These are phyloP conservation scores for Vigna trinervia DNA, from an alignment of 306 rosid genomes.

Conservation along the genomic window DNA sequence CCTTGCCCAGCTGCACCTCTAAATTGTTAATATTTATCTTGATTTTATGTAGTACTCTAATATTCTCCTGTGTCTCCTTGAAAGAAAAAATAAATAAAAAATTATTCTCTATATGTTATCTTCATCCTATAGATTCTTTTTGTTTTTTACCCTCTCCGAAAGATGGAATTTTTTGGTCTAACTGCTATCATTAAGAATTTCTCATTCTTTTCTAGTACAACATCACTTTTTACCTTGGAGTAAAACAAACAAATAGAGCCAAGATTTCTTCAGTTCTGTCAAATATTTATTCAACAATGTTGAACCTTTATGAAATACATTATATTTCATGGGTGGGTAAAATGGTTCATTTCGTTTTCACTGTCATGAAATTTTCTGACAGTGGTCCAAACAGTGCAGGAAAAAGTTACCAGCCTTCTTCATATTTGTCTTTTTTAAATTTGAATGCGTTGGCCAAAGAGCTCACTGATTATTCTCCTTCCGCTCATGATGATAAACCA, in stretches of 20 bases:
- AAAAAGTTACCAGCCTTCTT: conserved; percentile 42
- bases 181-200: conserved; percentile 19
- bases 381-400: conserved; percentile 44
- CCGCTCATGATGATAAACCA: conserved; percentile 66
- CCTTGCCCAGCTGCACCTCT: conserved; percentile 50
- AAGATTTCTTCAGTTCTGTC: conserved; percentile 42
- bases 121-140: conserved; percentile 46
- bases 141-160: conserved; percentile 24
- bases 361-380: conserved; percentile 54
- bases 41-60: conserved; percentile 39
- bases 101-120: conserved; percentile 12
- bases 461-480: conserved; percentile 57
- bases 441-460: conserved; percentile 58
- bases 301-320: conserved; percentile 23
- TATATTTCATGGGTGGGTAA: conserved; percentile 39
- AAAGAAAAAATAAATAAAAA: not conserved
- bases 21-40: conserved; percentile 36
- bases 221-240: conserved; percentile 19
- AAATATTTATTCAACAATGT: conserved; percentile 44
- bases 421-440: conserved; percentile 51
- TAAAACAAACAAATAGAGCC: conserved; percentile 45
- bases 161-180: conserved; percentile 14
- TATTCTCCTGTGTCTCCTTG: conserved; percentile 47
- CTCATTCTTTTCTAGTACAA: conserved; percentile 2
- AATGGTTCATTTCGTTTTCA: conserved; percentile 41